Conservation (phyloP, 768 basidiomycete species). For the Imleria badia region DNA sequence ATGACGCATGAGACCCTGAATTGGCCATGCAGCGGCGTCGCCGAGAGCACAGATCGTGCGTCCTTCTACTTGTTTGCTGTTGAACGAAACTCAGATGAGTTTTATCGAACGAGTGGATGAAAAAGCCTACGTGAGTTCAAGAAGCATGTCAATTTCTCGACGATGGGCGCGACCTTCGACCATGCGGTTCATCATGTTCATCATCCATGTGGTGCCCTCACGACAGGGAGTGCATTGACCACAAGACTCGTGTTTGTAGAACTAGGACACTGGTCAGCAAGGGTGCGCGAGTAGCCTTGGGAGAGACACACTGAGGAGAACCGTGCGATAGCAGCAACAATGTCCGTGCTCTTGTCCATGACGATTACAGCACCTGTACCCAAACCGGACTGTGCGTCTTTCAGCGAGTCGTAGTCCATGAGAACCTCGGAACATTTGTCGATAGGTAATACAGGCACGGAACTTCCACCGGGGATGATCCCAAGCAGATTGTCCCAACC, state of each 20-base stretch:
- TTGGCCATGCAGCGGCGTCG: conserved; percentile 98
- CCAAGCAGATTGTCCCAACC: conserved; percentile 98
- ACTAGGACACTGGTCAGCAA: conserved; percentile 42
- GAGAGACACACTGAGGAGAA: conserved; percentile 65
- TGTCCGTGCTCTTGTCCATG: conserved; percentile 97
- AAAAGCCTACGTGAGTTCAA: conserved; percentile 77
- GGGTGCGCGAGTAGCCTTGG: neutral
- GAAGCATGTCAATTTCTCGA: conserved; percentile 97
- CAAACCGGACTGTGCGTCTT: conserved; percentile 93
- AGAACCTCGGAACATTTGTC: conserved; percentile 83
- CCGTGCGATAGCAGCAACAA: conserved; percentile 90
- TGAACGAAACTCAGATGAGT: conserved; percentile 5
- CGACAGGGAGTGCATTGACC: conserved; percentile 96
- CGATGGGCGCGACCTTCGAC: conserved; percentile 87
- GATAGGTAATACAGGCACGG: conserved; percentile 89
- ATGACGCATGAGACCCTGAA: conserved; percentile 96
- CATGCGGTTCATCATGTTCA: conserved; percentile 99
- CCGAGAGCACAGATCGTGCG: conserved; percentile 97
- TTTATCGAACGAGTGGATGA: neutral
- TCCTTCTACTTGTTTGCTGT: conserved; percentile 93
- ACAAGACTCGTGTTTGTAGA: conserved; percentile 99
- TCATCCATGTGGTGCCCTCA: conserved; percentile 98
- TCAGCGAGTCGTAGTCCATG: conserved; percentile 98
- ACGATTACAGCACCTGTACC: conserved; percentile 99
- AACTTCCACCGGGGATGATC: conserved; percentile 94